These are phyloP conservation scores for Butyriboletus loyo DNA, from an alignment of 768 basidiomycete species.

Conservation along the genomic window DNA sequence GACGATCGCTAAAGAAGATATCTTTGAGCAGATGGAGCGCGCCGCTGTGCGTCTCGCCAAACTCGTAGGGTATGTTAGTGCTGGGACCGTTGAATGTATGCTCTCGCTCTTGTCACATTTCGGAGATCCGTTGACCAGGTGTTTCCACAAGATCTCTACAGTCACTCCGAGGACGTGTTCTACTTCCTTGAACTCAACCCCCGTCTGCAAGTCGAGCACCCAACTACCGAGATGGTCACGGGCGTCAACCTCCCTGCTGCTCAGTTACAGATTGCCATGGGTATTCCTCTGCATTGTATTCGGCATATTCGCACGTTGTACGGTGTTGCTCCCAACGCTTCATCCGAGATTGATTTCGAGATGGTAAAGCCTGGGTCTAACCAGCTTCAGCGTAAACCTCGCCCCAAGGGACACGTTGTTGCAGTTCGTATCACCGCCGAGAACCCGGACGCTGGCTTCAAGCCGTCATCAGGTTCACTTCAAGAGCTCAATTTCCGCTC, in stretches of 20 bases:
- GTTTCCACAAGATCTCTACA: conserved; percentile 76
- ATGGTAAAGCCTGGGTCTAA: conserved; percentile 86
- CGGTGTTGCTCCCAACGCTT: conserved; percentile 85
- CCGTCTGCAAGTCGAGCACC: conserved; percentile 99
- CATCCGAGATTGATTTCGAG: conserved; percentile 96
- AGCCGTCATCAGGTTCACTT: conserved; percentile 93
- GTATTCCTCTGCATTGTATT: conserved; percentile 92
- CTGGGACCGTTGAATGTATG: conserved; percentile 95
- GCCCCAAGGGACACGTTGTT: conserved; percentile 97
- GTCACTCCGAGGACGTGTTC: conserved; percentile 88
- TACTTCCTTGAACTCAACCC: conserved; percentile 99
- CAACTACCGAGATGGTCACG: conserved; percentile 99
- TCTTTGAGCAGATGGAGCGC: conserved; percentile 97
- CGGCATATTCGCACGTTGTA: conserved; percentile 94
- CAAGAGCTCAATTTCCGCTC: conserved; percentile 99
- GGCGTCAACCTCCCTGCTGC: conserved; percentile 98
- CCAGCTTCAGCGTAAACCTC: conserved; percentile 89
- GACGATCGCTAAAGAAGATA: conserved; percentile 89
- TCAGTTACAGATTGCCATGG: conserved; percentile 97
- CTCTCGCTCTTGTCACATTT: not conserved
- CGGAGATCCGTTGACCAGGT: not conserved
- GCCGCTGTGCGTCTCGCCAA: conserved; percentile 99
- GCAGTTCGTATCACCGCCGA: conserved; percentile 99
- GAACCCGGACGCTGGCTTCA: conserved; percentile 99
- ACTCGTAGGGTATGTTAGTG: conserved; percentile 97